Percentiles rank a stretch among this genome's conserved stretches.
phyloP scores from a whole-genome alignment of 2,329 filamentous ascomycete species.

The Zalaria sp. region DNA sequence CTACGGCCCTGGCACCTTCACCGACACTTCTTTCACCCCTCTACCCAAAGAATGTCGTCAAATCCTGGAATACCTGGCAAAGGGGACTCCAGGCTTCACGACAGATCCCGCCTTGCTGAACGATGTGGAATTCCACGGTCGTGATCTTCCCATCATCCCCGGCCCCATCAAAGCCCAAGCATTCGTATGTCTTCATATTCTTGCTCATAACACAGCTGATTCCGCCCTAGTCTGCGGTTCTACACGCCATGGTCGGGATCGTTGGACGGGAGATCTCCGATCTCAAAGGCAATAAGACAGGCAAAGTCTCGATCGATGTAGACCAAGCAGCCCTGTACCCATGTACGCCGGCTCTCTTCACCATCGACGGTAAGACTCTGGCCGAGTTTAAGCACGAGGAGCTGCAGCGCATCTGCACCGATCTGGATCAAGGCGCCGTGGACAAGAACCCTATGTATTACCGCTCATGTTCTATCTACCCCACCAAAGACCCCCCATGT shows the following conservation, averaged over 20 bases:
- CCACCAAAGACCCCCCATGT: constrained; percentile 31
- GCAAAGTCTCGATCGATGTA: constrained; percentile 28
- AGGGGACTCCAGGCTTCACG: constrained; percentile 18
- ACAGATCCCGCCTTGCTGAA: too few relatives aligned
- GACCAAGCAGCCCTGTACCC: constrained; percentile 34
- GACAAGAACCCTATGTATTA: constrained; percentile 18
- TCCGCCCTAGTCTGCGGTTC: constrained; percentile 19
- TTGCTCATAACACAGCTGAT: neutral
- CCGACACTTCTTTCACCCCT: constrained; percentile 13
- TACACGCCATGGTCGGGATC: constrained; percentile 30
- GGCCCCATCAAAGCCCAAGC: constrained; percentile 30
- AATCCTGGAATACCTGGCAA: constrained; percentile 24
- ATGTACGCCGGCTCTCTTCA: constrained; percentile 23
- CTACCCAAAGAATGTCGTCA: constrained; percentile 23
- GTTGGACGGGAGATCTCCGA: constrained; percentile 26
- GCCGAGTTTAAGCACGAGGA: constrained; percentile 2
- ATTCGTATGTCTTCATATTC: constrained; percentile 9
- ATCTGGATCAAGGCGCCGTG: constrained; percentile 10
- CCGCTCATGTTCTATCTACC: constrained; percentile 28
- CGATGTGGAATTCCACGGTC: constrained; percentile 25
- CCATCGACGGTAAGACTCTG: constrained; percentile 22
- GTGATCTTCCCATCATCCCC: constrained; percentile 25
- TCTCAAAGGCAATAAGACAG: constrained; percentile 12
- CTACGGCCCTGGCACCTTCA: too few relatives aligned
- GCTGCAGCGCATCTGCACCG: constrained; percentile 15